Evolutionary conservation across 768 basidiomycete species (phyloP), one percentile per base, ranked within the genome.

Genomic region (Leccinellum luteum): DNA sequence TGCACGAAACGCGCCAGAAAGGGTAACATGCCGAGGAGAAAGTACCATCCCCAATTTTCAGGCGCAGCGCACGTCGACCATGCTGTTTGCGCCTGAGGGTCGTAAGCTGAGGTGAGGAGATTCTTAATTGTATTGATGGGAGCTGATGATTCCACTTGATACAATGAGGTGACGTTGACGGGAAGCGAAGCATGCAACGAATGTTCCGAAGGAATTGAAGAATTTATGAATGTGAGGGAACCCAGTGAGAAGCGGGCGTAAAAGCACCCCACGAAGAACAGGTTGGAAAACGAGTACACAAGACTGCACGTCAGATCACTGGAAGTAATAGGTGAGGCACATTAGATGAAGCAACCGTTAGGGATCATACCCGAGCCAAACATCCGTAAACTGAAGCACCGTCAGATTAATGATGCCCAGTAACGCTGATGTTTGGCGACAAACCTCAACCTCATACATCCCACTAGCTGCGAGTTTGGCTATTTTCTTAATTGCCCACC

Each of bases 261-360:
- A 10, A 85, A 78, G 65, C 96, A 98, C 2, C 74, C 84, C 55
- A 95, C 71, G 62, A 89, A 81, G 70, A 82, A 89, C 5, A 95
- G 65, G 64, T 88, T 86, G 17, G 87, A 83, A 10, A 95, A 69
- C 0, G 87, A 81, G 73, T 89, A 95, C 6, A 80, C 73, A 43
- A 97, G 78, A 62, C 89, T 92, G 74, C 89, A 91, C 65, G 90
- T 81, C 63, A 92, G 90, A 66, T 94, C 92, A 14, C 90, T 92
- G 65, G 38, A 28, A 41, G 25, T 13, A 14, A 56, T 10, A 28
- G 21, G 48, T 66, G 55, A 67, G 57, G 58, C 23, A 17, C 15
- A 28, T 47, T 54, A 10, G 8, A 3, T 50, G 27, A 44, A 31
- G 25, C 9, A 47, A 43, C 23, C 10, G 3, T 49, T 35, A 2